Conservation (phyloP, 768 basidiomycete genomes). For the Rhodotorula sphaerocarpa region DNA sequence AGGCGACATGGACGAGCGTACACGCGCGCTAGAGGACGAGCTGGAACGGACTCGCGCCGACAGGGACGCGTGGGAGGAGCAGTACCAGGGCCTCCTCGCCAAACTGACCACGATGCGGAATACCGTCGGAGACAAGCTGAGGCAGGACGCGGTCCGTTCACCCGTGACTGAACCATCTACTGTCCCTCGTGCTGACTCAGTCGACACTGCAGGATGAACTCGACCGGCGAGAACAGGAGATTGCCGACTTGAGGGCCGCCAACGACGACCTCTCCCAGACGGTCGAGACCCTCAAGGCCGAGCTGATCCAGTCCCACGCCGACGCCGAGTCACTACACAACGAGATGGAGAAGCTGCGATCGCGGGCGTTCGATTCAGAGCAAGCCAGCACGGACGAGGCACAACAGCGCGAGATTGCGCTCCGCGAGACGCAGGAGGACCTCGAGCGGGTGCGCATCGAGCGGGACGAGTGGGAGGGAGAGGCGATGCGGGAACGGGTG, state of each 20-base stretch:
- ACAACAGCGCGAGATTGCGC: slow-evolving; percentile 62
- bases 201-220: slow-evolving; percentile 79
- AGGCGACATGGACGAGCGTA: slow-evolving; percentile 15
- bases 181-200: slow-evolving; percentile 15
- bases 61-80: slow-evolving; percentile 73
- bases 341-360: slow-evolving; percentile 52
- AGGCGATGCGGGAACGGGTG: slow-evolving; percentile 59
- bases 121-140: slow-evolving; percentile 83
- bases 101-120: slow-evolving; percentile 90
- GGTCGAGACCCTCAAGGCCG: slow-evolving; percentile 68
- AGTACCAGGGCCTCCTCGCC: slow-evolving; percentile 75
- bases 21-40: slow-evolving; percentile 46
- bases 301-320: slow-evolving; percentile 65
- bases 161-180: too few species aligned
- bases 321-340: slow-evolving; percentile 63
- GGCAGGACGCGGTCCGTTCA: slow-evolving; percentile 77
- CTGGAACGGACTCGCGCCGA: slow-evolving; percentile 69
- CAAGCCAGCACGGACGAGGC: slow-evolving; percentile 56
- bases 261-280: slow-evolving; percentile 65
- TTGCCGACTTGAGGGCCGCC: slow-evolving; percentile 67
- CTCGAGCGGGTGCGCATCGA: slow-evolving; percentile 78
- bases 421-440: slow-evolving; percentile 74
- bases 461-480: slow-evolving; percentile 62
- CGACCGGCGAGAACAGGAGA: slow-evolving; percentile 76
- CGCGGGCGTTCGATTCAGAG: slow-evolving; percentile 40